Evolutionary conservation across 345 rosid genomes (phyloP).

Genomic region (Anastatica hierochuntica): DNA sequence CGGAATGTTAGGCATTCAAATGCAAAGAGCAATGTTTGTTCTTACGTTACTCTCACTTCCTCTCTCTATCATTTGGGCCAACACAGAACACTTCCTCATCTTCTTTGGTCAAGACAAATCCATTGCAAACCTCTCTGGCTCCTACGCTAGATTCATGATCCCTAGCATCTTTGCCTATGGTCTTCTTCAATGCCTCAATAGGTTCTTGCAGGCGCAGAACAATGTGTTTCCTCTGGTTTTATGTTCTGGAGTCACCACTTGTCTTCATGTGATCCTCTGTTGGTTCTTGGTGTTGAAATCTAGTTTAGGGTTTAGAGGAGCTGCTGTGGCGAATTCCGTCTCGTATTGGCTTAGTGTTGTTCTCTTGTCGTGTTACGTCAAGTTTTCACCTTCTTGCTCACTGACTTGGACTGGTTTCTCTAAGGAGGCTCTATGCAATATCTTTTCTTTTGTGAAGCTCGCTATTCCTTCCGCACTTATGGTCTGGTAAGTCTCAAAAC

Average conservation of each 20-base stretch:
- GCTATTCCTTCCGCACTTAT: conserved; percentile 61
- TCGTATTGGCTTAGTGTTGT: conserved; percentile 55
- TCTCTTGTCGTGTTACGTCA: conserved; percentile 41
- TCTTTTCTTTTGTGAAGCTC: conserved; percentile 36
- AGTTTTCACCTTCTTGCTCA: conserved; percentile 44
- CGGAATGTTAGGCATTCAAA: conserved; percentile 47
- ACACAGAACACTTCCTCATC: conserved; percentile 34
- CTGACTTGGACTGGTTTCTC: conserved; percentile 69
- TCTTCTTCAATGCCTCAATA: conserved; percentile 47
- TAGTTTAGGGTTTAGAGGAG: conserved; percentile 50
- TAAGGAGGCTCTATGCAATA: conserved; percentile 30
- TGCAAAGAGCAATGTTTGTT: conserved; percentile 55
- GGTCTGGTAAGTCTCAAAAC: conserved; percentile 34
- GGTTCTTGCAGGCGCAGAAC: conserved; percentile 57
- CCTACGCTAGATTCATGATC: conserved; percentile 45
- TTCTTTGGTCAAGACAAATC: conserved; percentile 39
- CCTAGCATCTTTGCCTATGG: conserved; percentile 53
- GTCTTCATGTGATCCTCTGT: conserved; percentile 42
- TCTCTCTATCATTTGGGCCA: conserved; percentile 44
- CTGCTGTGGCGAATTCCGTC: conserved; percentile 49
- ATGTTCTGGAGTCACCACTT: conserved; percentile 36
- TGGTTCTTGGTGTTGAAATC: conserved; percentile 45
- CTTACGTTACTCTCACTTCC: conserved; percentile 51
- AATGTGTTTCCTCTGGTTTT: conserved; percentile 53
- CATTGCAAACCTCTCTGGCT: conserved; percentile 41